phyloP scores from a whole-genome alignment of 2,329 filamentous ascomycete species.

The Bipolaris victoriae region DNA sequence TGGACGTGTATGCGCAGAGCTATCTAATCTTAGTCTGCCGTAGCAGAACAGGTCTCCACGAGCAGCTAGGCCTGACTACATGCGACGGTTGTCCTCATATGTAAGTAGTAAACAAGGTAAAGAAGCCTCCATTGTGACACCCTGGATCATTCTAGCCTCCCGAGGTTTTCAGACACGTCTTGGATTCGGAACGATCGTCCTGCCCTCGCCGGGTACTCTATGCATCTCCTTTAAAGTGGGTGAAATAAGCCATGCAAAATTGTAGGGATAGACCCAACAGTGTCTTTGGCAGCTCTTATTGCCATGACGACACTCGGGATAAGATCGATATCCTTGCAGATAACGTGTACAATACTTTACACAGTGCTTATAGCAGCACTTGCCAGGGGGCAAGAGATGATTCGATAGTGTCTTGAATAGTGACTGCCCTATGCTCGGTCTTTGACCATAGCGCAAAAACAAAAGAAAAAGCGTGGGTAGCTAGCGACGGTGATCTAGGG shows the following conservation, averaged over 20 bases:
- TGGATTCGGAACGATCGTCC: neutral
- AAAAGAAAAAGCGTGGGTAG: neutral
- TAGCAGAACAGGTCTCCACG: neutral
- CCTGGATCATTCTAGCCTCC: neutral
- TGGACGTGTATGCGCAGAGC: neutral
- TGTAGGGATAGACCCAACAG: neutral
- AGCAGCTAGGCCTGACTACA: neutral
- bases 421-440: neutral
- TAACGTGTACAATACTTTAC: neutral
- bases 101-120: neutral
- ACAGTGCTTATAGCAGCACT: neutral
- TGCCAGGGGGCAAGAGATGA: neutral
- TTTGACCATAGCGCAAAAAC: neutral
- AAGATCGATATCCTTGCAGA: neutral
- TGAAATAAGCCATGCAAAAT: neutral
- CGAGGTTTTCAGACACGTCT: neutral
- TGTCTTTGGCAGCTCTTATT: neutral
- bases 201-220: neutral
- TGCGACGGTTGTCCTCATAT: neutral
- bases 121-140: neutral
- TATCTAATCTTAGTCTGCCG: neutral
- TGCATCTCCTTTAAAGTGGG: neutral
- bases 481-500: neutral
- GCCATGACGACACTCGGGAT: neutral
- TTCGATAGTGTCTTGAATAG: neutral